A percentile compares a stretch with the other conserved stretches of the same genome.
These are phyloP conservation scores for Monosporozyma yasuniensis DNA, from an alignment of 805 yeast species.

Conservation along the genomic window DNA sequence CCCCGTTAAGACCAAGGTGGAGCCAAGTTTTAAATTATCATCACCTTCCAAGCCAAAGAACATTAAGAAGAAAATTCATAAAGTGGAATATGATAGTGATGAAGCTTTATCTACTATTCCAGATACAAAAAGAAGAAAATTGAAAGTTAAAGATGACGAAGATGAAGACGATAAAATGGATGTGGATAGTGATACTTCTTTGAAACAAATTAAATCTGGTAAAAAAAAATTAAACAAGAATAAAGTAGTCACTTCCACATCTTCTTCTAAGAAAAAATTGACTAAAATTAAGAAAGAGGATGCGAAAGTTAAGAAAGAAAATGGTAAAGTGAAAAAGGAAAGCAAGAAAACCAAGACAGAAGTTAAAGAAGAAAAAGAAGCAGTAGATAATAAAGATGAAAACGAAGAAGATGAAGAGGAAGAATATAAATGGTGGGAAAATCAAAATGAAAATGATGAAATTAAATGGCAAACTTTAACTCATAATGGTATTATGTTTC, in stretches of 20 bases:
- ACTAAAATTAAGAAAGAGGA: background rate
- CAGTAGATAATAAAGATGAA: background rate
- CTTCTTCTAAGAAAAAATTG: background rate
- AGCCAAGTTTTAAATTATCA: background rate
- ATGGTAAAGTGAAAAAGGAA: background rate
- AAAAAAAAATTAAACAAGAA: background rate
- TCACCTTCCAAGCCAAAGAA: background rate
- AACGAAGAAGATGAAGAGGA: conserved; percentile 41
- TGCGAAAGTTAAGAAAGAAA: background rate
- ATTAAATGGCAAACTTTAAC: conserved; percentile 79
- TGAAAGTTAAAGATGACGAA: background rate
- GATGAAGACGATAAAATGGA: background rate
- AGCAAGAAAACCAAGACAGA: background rate
- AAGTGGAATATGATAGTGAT: background rate
- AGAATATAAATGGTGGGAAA: conserved; percentile 80
- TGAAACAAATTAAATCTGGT: background rate
- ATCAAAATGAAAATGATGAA: conserved; percentile 56
- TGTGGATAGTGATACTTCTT: background rate
- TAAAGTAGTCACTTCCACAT: background rate
- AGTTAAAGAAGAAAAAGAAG: conserved; percentile 14
- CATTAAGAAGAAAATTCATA: background rate
- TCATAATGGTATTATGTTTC: conserved; percentile 88
- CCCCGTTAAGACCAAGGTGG: background rate
- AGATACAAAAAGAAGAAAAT: conserved; percentile 1
- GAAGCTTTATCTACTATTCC: conserved; percentile 2